These are phyloP conservation scores for Globisporangium paroecandrum DNA, from an alignment of 352 stramenopile species.

Conservation along the genomic window DNA sequence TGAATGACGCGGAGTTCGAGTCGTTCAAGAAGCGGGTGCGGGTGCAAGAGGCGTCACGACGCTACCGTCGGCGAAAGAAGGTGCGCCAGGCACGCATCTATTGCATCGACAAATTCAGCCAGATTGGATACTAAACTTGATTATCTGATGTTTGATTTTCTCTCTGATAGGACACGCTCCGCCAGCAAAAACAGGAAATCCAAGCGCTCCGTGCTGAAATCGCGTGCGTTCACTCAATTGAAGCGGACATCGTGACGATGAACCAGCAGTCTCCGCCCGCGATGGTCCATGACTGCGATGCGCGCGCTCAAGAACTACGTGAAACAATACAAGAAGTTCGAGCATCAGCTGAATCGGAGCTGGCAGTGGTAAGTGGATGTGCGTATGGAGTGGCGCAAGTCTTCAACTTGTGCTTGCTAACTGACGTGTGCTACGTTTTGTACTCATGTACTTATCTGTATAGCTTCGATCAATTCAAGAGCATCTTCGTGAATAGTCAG, in stretches of 20 bases:
- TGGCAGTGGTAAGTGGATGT: neutral
- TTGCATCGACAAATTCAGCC: neutral
- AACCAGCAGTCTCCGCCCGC: neutral
- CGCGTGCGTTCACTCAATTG: neutral
- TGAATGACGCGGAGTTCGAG: slow-evolving; percentile 5
- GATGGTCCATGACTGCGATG: neutral
- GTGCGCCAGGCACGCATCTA: neutral
- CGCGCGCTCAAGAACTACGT: neutral
- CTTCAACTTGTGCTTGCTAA: too few relatives aligned
- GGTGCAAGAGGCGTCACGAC: neutral
- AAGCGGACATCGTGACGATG: slow-evolving; percentile 1
- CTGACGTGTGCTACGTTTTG: too few relatives aligned
- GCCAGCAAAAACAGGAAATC: slow-evolving; percentile 7
- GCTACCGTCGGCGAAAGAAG: slow-evolving; percentile 3
- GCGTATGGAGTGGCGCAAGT: neutral
- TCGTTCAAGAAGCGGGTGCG: slow-evolving; percentile 2
- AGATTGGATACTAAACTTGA: neutral
- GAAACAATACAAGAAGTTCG: neutral
- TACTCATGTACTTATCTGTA: too few relatives aligned
- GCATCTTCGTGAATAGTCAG: too few relatives aligned
- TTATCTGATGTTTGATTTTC: neutral
- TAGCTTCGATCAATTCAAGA: too few relatives aligned
- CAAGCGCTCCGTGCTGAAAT: neutral
- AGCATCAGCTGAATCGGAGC: neutral
- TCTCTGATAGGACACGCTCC: slow-evolving; percentile 1